Evolutionary conservation across 176 grass and related monocot species (phyloP).

Genomic region (Hyparrhenia diplandra): DNA sequence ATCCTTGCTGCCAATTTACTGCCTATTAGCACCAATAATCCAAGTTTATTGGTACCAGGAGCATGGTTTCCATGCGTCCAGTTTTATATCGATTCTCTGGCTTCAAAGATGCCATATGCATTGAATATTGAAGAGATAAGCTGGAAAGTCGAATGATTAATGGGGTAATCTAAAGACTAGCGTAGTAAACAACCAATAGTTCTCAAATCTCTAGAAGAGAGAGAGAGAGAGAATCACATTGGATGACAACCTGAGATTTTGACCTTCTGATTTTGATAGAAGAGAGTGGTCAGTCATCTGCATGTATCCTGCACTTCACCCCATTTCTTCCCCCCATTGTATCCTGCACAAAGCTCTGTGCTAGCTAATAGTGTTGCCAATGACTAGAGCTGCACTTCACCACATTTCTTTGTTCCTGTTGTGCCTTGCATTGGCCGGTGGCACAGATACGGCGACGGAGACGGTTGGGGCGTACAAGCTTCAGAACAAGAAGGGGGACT

Average conservation of each 20-base stretch:
- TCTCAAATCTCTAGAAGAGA: not conserved
- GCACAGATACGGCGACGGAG: slow-evolving; percentile 18
- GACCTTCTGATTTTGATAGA: not conserved
- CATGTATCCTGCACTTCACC: no score
- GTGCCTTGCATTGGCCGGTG: no score
- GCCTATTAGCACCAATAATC: no score
- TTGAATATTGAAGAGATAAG: no score
- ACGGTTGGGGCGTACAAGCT: slow-evolving; percentile 63
- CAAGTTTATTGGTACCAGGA: no score
- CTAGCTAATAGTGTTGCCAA: no score
- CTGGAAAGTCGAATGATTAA: no score
- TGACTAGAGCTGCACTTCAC: slow-evolving; percentile 17
- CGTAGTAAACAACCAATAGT: not conserved
- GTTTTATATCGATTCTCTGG: no score
- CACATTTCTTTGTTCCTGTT: no score
- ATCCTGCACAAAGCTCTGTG: not conserved
- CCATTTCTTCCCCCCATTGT: not conserved
- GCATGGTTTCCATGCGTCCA: no score
- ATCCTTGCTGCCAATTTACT: no score
- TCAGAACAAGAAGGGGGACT: slow-evolving; percentile 55
- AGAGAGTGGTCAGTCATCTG: not conserved
- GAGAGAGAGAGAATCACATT: not conserved
- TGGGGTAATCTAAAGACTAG: not conserved
- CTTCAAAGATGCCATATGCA: no score
- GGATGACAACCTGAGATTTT: not conserved